These are phyloP conservation scores for Paspalum vaginatum DNA, from an alignment of 176 grass and related monocot species.

Conservation along the genomic window DNA sequence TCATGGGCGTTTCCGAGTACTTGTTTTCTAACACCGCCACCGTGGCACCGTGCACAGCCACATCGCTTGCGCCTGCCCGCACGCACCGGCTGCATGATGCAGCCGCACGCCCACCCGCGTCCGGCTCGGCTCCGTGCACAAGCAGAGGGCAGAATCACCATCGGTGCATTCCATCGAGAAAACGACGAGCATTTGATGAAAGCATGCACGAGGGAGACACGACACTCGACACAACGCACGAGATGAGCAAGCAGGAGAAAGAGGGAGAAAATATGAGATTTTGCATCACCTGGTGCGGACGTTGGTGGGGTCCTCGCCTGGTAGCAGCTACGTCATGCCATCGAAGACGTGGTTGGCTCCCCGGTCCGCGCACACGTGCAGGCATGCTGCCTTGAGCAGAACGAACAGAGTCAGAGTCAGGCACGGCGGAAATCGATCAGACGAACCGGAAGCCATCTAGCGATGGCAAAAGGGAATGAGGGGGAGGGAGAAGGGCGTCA, in stretches of 20 bases:
- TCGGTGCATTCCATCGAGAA: slow-evolving; percentile 19
- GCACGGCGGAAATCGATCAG: not conserved
- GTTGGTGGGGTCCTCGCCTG: slow-evolving; percentile 52
- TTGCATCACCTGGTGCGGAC: slow-evolving; percentile 56
- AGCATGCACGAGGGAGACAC: not conserved
- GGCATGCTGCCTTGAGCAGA: slow-evolving; percentile 47
- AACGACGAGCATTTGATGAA: not conserved
- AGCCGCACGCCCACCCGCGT: no score
- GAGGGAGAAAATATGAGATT: not conserved
- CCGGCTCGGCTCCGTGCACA: no score
- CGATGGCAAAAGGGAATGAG: not conserved
- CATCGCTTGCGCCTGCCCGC: no score
- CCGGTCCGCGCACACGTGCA: slow-evolving; percentile 84
- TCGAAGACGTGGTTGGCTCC: slow-evolving; percentile 84
- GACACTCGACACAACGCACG: not conserved
- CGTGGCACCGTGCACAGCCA: no score
- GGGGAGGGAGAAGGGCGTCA: not conserved
- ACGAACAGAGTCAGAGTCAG: not conserved
- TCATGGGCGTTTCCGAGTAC: no score
- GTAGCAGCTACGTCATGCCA: slow-evolving; percentile 70
- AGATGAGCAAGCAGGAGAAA: not conserved
- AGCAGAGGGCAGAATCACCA: not conserved
- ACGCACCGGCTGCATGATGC: no score
- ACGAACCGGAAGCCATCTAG: no score
- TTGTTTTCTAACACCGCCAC: no score